These are phyloP conservation scores for Oryza glaberrima DNA, from an alignment of 176 grass and related monocot species.

Conservation along the genomic window DNA sequence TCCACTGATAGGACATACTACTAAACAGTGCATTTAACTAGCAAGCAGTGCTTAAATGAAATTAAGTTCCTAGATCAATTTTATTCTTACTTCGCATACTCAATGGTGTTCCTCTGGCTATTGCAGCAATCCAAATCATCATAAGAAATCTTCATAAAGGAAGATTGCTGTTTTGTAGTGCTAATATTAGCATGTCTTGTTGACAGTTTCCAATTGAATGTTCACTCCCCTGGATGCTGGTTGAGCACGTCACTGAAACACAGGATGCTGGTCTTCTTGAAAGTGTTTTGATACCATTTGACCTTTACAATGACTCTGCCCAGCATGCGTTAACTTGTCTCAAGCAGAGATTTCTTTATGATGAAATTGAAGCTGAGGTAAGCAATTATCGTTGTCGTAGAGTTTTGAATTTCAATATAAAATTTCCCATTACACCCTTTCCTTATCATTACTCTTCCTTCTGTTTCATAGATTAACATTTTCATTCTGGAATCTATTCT, in stretches of 20 bases:
- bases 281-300: constrained; percentile 98
- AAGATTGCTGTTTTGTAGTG: constrained; percentile 23
- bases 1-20: neutral
- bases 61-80: neutral
- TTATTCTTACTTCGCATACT: neutral
- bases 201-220: constrained; percentile 96
- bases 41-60: neutral
- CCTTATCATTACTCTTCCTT: constrained; percentile 15
- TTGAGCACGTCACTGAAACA: constrained; percentile 81
- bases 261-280: constrained; percentile 96
- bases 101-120: neutral
- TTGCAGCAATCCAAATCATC: constrained; percentile 1
- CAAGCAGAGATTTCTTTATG: constrained; percentile 98
- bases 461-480: constrained; percentile 10
- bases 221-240: constrained; percentile 97
- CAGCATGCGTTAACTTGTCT: constrained; percentile 91
- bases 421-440: neutral
- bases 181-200: constrained; percentile 35
- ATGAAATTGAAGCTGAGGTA: constrained; percentile 99
- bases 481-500: neutral
- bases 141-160: constrained; percentile 13
- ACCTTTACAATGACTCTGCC: constrained; percentile 99
- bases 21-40: neutral
- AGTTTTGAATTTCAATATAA: neutral
- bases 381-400: neutral